phyloP scores from a whole-genome alignment of 805 yeast species.

The Spathaspora sp. region DNA sequence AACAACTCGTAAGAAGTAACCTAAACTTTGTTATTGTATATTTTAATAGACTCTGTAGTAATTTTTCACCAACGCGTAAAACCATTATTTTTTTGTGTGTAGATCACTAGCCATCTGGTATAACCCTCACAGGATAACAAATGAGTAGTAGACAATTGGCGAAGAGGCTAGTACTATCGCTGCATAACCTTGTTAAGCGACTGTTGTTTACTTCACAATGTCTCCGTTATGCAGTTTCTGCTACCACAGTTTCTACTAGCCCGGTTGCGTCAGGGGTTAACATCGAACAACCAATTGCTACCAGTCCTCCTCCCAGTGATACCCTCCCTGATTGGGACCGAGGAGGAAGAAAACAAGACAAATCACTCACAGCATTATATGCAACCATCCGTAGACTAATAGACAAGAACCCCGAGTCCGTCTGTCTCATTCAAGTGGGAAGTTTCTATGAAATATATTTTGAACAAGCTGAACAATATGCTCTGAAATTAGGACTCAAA shows the following conservation, averaged over 20 bases:
- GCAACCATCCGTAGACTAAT: constrained; percentile 29
- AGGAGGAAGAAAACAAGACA: constrained; percentile 32
- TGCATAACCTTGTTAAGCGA: background rate
- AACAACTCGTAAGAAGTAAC: background rate
- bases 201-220: background rate
- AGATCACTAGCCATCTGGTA: background rate
- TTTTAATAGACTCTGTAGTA: background rate
- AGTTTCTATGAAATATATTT: constrained; percentile 85
- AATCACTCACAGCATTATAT: constrained; percentile 32
- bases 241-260: background rate
- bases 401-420: constrained; percentile 34
- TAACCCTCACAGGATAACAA: background rate
- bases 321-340: constrained; percentile 30
- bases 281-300: background rate
- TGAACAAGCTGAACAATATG: constrained; percentile 78
- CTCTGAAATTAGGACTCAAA: constrained; percentile 66
- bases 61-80: background rate
- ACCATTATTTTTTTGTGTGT: background rate
- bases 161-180: background rate
- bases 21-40: background rate
- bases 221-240: background rate
- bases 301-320: background rate
- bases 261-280: background rate
- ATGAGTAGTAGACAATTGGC: background rate
- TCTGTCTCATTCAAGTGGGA: constrained; percentile 70